A percentile compares a stretch with the other conserved stretches of the same genome.
Evolutionary conservation across 2,329 filamentous ascomycete genomes (phyloP).

Genomic region (Aspergillus latus): DNA sequence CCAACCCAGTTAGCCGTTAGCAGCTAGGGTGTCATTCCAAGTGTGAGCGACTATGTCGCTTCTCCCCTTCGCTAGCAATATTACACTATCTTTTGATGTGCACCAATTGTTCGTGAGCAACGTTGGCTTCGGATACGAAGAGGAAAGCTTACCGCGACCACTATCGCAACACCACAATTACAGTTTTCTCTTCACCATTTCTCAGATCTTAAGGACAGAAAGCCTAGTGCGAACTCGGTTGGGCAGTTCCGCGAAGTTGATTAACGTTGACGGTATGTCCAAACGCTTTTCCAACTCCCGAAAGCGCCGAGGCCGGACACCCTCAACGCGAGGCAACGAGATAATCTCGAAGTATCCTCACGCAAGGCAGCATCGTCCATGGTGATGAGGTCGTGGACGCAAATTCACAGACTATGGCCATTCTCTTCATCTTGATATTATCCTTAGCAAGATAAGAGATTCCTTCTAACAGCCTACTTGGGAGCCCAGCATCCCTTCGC

Average conservation of each 20-base stretch:
- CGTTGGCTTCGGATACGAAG: conserved; percentile 36
- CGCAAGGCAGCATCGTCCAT: conserved; percentile 55
- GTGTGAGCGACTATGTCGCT: conserved; percentile 52
- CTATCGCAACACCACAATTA: conserved; percentile 34
- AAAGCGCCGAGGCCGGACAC: conserved; percentile 37
- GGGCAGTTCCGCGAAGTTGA: conserved; percentile 39
- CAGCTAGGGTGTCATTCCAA: conserved; percentile 53
- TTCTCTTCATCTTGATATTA: conserved; percentile 54
- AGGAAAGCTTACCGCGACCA: conserved; percentile 38
- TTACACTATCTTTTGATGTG: conserved; percentile 43
- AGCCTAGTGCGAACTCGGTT: conserved; percentile 37
- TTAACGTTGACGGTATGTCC: conserved; percentile 54
- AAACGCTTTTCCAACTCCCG: conserved; percentile 42
- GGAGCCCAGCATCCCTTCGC: conserved; percentile 39
- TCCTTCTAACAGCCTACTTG: conserved; percentile 50
- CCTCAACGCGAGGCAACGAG: conserved; percentile 36
- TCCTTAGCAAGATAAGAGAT: conserved; percentile 62
- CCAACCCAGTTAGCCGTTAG: conserved; percentile 45
- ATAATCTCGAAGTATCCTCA: conserved; percentile 48
- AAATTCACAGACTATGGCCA: conserved; percentile 56
- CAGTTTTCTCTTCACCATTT: conserved; percentile 27
- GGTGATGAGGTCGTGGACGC: conserved; percentile 53
- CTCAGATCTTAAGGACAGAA: conserved; percentile 42
- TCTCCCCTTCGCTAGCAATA: conserved; percentile 51
- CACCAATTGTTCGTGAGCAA: conserved; percentile 32